A percentile compares a stretch with the other conserved stretches of the same genome.
Conservation (phyloP, 2,329 filamentous ascomycete species). For the Podosphaera aphanis region DNA sequence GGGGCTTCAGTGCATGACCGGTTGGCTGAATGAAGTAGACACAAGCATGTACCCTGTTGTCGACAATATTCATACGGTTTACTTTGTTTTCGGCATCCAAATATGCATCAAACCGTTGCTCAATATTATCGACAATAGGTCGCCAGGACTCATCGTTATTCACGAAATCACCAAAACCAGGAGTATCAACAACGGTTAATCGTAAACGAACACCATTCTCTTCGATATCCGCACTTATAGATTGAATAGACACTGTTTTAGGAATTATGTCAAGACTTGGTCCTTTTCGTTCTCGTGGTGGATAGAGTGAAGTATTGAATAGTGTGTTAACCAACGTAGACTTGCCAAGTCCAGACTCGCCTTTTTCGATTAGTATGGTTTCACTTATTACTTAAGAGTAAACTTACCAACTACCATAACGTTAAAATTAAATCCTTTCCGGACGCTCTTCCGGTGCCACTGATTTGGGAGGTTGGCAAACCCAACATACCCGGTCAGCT, state of each 20-base stretch:
- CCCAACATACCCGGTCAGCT: slow-evolving; percentile 93
- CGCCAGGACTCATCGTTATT: slow-evolving; percentile 99
- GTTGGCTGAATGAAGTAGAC: slow-evolving; percentile 99
- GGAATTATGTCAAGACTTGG: slow-evolving; percentile 94
- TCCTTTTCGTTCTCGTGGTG: slow-evolving; percentile 93
- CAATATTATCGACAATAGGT: slow-evolving; percentile 97
- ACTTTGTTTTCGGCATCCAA: slow-evolving; percentile 99
- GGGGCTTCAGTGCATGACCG: slow-evolving; percentile 89
- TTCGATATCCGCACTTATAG: slow-evolving; percentile 89
- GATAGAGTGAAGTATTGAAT: slow-evolving; percentile 98
- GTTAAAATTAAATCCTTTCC: slow-evolving; percentile 99
- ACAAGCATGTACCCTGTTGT: slow-evolving; percentile 96
- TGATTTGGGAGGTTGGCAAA: slow-evolving; percentile 98
- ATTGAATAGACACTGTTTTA: slow-evolving; percentile 90
- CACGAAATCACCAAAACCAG: slow-evolving; percentile 95
- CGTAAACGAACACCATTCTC: slow-evolving; percentile 94
- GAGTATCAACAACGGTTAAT: slow-evolving; percentile 90
- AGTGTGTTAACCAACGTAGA: slow-evolving; percentile 97
- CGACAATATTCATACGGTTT: slow-evolving; percentile 98
- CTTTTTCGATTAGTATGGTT: slow-evolving; percentile 23
- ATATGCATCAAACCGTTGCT: slow-evolving; percentile 96
- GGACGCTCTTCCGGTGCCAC: slow-evolving; percentile 99
- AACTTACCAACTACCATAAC: slow-evolving; percentile 98
- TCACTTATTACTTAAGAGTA: neutral
- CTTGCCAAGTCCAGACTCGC: slow-evolving; percentile 97